phyloP scores from a whole-genome alignment of 345 rosid species.

The Clarkia xantiana region DNA sequence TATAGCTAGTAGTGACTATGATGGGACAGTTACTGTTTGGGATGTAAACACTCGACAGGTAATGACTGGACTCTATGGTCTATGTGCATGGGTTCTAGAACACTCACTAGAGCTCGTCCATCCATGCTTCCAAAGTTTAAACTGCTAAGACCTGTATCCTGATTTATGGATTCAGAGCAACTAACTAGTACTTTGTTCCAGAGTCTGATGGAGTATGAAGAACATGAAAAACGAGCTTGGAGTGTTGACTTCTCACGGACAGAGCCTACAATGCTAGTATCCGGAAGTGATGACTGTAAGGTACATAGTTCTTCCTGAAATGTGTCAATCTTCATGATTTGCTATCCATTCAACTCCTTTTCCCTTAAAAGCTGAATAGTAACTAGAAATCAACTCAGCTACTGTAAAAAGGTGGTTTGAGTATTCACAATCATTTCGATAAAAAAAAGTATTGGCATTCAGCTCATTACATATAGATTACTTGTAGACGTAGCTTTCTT shows the following conservation, averaged over 20 bases:
- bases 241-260: constrained; percentile 93
- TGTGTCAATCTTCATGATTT: constrained; percentile 6
- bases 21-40: constrained; percentile 98
- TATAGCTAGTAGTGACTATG: constrained; percentile 97
- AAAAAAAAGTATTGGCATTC: too few relatives aligned
- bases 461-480: too few relatives aligned
- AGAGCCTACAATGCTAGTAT: constrained; percentile 91
- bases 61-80: constrained; percentile 4
- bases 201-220: constrained; percentile 98
- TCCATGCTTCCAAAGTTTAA: too few relatives aligned
- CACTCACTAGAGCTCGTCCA: too few relatives aligned
- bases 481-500: too few relatives aligned
- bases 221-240: constrained; percentile 99
- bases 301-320: constrained; percentile 16
- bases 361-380: too few relatives aligned
- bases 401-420: too few relatives aligned
- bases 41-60: constrained; percentile 95
- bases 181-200: constrained; percentile 12
- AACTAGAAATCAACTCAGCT: too few relatives aligned
- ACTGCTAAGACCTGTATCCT: too few relatives aligned
- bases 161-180: too few relatives aligned
- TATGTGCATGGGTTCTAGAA: not conserved
- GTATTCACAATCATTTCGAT: too few relatives aligned
- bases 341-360: too few relatives aligned
- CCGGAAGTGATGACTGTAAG: constrained; percentile 99